phyloP scores from a whole-genome alignment of 139 green algal genomes.

The Chlorella ohadii region DNA sequence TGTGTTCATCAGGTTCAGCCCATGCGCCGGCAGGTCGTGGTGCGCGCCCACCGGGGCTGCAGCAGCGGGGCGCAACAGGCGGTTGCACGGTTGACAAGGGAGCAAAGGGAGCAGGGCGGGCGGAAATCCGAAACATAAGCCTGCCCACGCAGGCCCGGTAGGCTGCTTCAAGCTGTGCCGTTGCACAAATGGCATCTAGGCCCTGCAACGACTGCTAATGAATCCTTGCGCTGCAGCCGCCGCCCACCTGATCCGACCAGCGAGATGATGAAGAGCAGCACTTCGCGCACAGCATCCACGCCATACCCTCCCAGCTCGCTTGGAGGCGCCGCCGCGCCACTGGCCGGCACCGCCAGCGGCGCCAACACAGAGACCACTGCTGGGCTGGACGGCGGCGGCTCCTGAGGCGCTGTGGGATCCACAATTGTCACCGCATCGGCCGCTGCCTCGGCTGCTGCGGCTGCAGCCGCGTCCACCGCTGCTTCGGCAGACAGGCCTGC shows the following conservation, averaged over 20 bases:
- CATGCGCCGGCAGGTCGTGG: slow-evolving; percentile 71
- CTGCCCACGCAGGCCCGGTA: no score
- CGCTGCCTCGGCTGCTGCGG: neutral
- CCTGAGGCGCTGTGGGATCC: neutral
- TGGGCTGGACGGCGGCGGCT: neutral
- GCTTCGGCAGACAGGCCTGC: neutral
- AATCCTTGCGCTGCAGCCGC: no score
- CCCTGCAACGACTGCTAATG: no score
- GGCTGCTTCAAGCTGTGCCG: no score
- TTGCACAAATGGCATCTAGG: no score
- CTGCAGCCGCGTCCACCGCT: neutral
- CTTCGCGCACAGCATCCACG: slow-evolving; percentile 45
- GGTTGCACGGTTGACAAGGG: no score
- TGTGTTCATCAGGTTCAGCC: slow-evolving; percentile 77
- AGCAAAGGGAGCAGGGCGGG: no score
- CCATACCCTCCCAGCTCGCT: slow-evolving; percentile 42
- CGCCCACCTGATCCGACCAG: slow-evolving; percentile 41
- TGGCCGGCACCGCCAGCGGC: neutral
- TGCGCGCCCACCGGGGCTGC: slow-evolving; percentile 27
- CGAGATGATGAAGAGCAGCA: slow-evolving; percentile 58
- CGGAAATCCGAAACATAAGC: no score
- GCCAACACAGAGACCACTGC: slow-evolving; percentile 14
- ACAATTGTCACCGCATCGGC: neutral
- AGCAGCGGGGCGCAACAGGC: neutral
- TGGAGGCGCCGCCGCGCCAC: no score